These are phyloP conservation scores for Dipteronia dyeriana DNA, from an alignment of 345 rosid genomes.

Conservation along the genomic window DNA sequence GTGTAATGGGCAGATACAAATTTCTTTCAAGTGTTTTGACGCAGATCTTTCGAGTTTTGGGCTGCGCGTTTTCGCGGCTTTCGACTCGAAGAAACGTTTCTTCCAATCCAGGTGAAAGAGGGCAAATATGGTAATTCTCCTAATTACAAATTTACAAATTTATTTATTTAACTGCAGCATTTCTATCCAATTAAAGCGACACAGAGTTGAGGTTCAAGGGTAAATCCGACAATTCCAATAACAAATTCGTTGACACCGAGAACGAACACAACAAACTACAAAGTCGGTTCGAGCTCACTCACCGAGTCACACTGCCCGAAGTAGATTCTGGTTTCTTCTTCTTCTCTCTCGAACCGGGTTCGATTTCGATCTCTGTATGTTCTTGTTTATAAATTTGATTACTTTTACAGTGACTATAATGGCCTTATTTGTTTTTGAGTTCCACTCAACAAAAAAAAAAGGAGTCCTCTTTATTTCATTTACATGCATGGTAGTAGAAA, in stretches of 20 bases:
- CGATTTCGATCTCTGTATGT: background rate
- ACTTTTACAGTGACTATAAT: background rate
- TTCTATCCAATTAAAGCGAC: no score
- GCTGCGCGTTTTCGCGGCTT: slow-evolving; percentile 13
- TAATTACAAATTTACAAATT: no score
- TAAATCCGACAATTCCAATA: background rate
- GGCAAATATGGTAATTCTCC: no score
- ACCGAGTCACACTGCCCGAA: background rate
- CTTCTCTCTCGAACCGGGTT: background rate
- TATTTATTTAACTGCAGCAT: no score
- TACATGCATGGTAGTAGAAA: no score
- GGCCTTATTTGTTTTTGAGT: background rate
- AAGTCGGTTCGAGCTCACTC: background rate
- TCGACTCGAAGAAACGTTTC: slow-evolving; percentile 13
- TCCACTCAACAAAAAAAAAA: background rate
- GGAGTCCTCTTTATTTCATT: no score
- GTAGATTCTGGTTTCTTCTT: background rate
- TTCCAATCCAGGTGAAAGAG: no score
- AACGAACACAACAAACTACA: no score
- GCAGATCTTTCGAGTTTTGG: slow-evolving; percentile 12
- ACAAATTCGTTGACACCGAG: background rate
- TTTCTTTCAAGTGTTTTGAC: background rate
- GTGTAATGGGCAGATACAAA: background rate
- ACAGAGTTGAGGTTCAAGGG: no score
- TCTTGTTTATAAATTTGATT: background rate